Evolutionary conservation across 2,329 filamentous ascomycete species (phyloP).

Genomic region (Curvularia hawaiiensis): DNA sequence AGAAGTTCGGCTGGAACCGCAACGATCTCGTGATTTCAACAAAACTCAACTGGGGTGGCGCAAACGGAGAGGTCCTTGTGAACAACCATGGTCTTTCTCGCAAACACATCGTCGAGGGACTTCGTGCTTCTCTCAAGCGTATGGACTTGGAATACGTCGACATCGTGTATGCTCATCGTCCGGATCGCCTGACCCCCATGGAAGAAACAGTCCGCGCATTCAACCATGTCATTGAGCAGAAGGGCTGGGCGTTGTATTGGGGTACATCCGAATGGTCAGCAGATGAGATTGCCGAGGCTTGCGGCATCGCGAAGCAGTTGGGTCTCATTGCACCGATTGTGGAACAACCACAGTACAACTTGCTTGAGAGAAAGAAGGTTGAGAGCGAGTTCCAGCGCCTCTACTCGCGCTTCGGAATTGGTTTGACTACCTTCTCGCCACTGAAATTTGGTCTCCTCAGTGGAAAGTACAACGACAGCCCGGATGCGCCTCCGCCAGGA

Average conservation of each 20-base stretch:
- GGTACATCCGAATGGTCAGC: slow-evolving; percentile 66
- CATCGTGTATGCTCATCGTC: slow-evolving; percentile 71
- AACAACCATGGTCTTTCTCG: slow-evolving; percentile 72
- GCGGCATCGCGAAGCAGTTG: slow-evolving; percentile 64
- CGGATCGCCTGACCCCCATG: slow-evolving; percentile 71
- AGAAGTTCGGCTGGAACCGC: slow-evolving; percentile 61
- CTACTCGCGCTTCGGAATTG: slow-evolving; percentile 60
- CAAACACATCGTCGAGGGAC: slow-evolving; percentile 73
- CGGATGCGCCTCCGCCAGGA: slow-evolving; percentile 60
- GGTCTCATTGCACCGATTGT: slow-evolving; percentile 61
- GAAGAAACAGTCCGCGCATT: slow-evolving; percentile 74
- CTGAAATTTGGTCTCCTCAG: slow-evolving; percentile 63
- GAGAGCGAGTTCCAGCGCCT: slow-evolving; percentile 63
- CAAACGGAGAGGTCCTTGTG: slow-evolving; percentile 57
- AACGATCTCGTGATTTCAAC: slow-evolving; percentile 52
- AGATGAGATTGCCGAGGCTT: slow-evolving; percentile 63
- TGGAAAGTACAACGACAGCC: slow-evolving; percentile 64
- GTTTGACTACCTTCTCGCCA: slow-evolving; percentile 61
- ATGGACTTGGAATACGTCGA: slow-evolving; percentile 68
- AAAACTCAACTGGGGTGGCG: slow-evolving; percentile 52
- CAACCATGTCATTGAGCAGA: slow-evolving; percentile 70
- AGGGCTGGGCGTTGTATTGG: slow-evolving; percentile 71
- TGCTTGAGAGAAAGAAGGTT: slow-evolving; percentile 62
- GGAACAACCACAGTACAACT: slow-evolving; percentile 63
- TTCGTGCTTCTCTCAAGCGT: slow-evolving; percentile 64